phyloP scores from a whole-genome alignment of 2,329 filamentous ascomycete genomes.

The Teratosphaeria viscida region DNA sequence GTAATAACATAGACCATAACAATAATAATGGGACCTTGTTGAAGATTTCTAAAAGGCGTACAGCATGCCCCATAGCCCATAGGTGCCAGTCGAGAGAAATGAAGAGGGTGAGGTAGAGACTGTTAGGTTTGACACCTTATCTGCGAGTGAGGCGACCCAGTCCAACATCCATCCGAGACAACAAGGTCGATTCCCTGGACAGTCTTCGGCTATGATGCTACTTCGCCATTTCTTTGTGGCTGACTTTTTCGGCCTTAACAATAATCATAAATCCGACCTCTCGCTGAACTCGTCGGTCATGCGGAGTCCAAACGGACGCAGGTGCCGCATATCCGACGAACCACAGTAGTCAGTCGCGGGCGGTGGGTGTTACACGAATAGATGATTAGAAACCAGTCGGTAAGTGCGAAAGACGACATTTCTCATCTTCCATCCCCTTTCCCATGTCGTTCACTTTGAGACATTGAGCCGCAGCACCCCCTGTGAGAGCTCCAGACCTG shows the following conservation, averaged over 20 bases:
- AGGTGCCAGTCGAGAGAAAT: background rate
- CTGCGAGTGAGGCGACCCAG: too few species aligned
- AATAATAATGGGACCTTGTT: background rate
- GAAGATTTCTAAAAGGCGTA: background rate
- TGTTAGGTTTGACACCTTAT: too few species aligned
- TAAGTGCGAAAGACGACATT: background rate
- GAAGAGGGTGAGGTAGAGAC: too few species aligned
- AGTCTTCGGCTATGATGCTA: background rate
- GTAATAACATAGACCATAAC: too few species aligned
- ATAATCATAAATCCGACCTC: background rate
- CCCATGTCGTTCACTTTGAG: background rate
- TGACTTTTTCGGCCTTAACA: background rate
- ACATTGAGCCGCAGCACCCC: background rate
- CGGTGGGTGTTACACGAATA: background rate
- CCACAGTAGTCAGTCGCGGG: background rate
- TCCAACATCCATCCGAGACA: background rate
- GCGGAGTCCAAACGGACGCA: background rate
- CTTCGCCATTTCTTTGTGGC: background rate
- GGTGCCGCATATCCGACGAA: background rate
- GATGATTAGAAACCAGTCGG: background rate
- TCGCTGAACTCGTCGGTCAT: background rate
- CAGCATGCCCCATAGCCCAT: background rate
- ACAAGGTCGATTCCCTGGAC: background rate
- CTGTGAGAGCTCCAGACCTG: background rate
- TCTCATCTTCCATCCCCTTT: background rate